Base-by-base conservation (phyloP, 805 yeast species). In the Kuraishia borneana region DNA sequence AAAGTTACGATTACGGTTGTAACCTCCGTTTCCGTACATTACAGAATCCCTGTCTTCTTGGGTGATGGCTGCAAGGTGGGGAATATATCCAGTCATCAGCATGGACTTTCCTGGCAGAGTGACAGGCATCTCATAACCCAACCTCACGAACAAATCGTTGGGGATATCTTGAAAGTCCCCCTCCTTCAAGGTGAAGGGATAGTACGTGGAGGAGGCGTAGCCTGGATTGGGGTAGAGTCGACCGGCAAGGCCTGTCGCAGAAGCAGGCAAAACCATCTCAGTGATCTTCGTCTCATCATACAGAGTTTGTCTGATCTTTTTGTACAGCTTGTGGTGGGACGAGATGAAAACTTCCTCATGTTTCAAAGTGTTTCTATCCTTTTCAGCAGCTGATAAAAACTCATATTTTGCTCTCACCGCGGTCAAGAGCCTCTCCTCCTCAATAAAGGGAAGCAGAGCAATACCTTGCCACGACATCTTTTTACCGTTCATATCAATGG, bases 391-490 rank as follows among this genome's bases (percentile, higher is more conserved):
- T 0, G 84, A 68, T 31, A 88, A 61, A 26, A 61, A 54, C 2
- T 66, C 58, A 49, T 88, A 88, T 40, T 79, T 73, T 1, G 58
- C 70, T 35, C 71, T 65, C 2, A 87, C 94, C 3, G 75, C 77
- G 13, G 63, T 59, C 35, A 88, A 54, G 30, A 88, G 61, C 44
- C 94, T 62, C n/a, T 55, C 55, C 46, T 84, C 95, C 47, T 88
- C 95, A 45, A 88, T 89, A 44, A 88, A 88, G 0, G 97, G 96
- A 36, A 88, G 60, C 27, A 88, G 58, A 1, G 94, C 88, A 47
- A 88, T 81, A 35, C 95, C 96, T 52, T 85, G 94, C 97, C 97
- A 88, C 33, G 89, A 67, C 84, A 82, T 81, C 44, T 83, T 85
- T 44, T 84, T 83, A 20, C 97, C 97, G 51, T 88, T 87, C 95